These are phyloP conservation scores for Trypethelium eluteriae DNA, from an alignment of 495 filamentous ascomycete species.

Conservation along the genomic window DNA sequence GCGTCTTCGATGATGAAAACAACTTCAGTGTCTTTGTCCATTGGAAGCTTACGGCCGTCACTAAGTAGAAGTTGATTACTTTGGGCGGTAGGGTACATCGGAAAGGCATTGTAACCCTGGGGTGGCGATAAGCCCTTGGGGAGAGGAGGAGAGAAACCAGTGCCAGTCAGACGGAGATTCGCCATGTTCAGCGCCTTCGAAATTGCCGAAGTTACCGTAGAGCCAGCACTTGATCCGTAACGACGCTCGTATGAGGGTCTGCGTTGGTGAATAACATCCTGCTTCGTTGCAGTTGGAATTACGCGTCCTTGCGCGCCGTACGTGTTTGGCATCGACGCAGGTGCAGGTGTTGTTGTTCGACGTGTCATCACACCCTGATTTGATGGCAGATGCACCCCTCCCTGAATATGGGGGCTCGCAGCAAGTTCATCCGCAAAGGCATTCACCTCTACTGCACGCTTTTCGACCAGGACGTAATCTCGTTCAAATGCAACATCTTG, in stretches of 20 bases:
- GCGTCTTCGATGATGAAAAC: constrained; percentile 80
- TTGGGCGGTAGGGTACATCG: constrained; percentile 69
- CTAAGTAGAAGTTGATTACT: constrained; percentile 53
- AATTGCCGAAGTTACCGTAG: constrained; percentile 74
- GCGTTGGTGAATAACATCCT: constrained; percentile 51
- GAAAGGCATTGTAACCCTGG: constrained; percentile 70
- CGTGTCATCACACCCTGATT: constrained; percentile 47
- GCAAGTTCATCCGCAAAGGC: constrained; percentile 93
- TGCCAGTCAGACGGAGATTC: constrained; percentile 70
- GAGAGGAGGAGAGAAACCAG: constrained; percentile 60
- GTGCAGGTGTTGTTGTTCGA: constrained; percentile 58
- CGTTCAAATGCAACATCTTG: constrained; percentile 84
- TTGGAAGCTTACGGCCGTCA: constrained; percentile 51
- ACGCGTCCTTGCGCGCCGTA: constrained; percentile 52
- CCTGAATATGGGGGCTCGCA: constrained; percentile 51
- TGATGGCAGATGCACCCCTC: constrained; percentile 12
- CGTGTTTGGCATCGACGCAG: constrained; percentile 42
- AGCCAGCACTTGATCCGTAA: constrained; percentile 66
- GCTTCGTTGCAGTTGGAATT: constrained; percentile 53
- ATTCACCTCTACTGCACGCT: constrained; percentile 89
- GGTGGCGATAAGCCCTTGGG: constrained; percentile 64
- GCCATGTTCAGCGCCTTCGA: constrained; percentile 93
- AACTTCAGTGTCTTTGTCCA: constrained; percentile 74
- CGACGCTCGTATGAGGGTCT: constrained; percentile 37
- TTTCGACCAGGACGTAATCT: constrained; percentile 94